Evolutionary conservation across 2,329 filamentous ascomycete genomes (phyloP).

Genomic region (Monosporascus sp.): DNA sequence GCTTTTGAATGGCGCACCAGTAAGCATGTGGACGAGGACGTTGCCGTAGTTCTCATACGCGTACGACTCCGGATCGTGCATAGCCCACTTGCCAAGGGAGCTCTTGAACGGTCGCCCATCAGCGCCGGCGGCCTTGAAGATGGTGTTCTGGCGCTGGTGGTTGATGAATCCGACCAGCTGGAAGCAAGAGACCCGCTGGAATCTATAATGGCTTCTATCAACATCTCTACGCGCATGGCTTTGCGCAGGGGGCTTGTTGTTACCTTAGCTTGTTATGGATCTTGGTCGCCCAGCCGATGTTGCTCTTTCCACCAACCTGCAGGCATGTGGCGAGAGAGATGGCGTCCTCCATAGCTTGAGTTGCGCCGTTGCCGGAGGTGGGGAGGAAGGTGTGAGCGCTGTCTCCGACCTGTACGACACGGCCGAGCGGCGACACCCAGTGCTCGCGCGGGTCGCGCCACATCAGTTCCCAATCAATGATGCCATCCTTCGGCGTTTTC

Average conservation of each 20-base stretch:
- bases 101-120: constrained; percentile 7
- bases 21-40: constrained; percentile 11
- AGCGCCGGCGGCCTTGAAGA: not conserved
- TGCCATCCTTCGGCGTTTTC: constrained; percentile 14
- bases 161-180: constrained; percentile 5
- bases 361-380: constrained; percentile 28
- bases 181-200: constrained; percentile 2
- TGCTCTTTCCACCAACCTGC: constrained; percentile 18
- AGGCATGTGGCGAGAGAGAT: constrained; percentile 25
- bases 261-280: constrained; percentile 24
- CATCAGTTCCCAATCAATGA: constrained; percentile 34
- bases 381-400: constrained; percentile 30
- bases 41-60: constrained; percentile 18
- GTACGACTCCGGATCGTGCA: constrained; percentile 24
- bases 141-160: not conserved
- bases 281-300: constrained; percentile 16
- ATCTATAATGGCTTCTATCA: not conserved
- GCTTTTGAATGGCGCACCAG: constrained; percentile 16
- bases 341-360: constrained; percentile 30
- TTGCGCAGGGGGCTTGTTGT: not conserved
- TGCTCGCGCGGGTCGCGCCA: constrained; percentile 27
- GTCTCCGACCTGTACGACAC: constrained; percentile 29
- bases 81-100: constrained; percentile 10
- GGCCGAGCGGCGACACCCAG: constrained; percentile 22
- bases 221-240: constrained; percentile 3